Percentiles rank a stretch among this genome's conserved stretches.
These are phyloP conservation scores for Fomes fomentarius DNA, from an alignment of 1,284 basidiomycete genomes.

Conservation along the genomic window DNA sequence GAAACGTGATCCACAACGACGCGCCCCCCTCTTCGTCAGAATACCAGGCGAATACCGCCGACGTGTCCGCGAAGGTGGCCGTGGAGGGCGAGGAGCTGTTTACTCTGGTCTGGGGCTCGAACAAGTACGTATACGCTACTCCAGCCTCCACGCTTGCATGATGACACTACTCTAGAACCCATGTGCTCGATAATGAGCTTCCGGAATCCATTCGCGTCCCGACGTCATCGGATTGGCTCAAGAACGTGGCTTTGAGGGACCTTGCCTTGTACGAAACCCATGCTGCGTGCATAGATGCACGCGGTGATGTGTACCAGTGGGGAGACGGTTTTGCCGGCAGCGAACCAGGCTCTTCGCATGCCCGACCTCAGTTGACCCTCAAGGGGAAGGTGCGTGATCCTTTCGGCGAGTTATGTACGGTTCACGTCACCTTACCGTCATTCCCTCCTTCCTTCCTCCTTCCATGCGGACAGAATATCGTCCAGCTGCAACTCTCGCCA, in stretches of 20 bases:
- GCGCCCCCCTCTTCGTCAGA: constrained; percentile 14
- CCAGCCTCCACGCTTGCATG: background rate
- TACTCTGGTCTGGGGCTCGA: constrained; percentile 60
- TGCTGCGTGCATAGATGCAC: constrained; percentile 83
- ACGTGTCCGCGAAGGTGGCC: background rate
- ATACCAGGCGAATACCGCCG: background rate
- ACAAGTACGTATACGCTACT: constrained; percentile 43
- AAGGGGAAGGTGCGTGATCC: constrained; percentile 67
- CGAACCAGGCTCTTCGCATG: constrained; percentile 28
- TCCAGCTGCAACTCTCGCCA: constrained; percentile 58
- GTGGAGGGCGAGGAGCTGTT: constrained; percentile 35
- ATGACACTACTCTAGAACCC: constrained; percentile 39
- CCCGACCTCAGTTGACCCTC: constrained; percentile 54
- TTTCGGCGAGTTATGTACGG: background rate
- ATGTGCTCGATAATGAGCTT: constrained; percentile 38
- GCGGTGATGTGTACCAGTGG: constrained; percentile 92
- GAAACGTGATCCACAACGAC: constrained; percentile 33
- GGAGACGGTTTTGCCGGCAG: constrained; percentile 64
- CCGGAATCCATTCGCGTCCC: constrained; percentile 51
- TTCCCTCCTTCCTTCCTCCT: too few species aligned
- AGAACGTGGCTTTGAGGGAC: constrained; percentile 74
- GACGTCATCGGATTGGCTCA: constrained; percentile 55
- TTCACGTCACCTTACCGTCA: background rate
- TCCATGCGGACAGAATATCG: constrained; percentile 71
- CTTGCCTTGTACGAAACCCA: constrained; percentile 75